phyloP scores from a whole-genome alignment of 176 grass and related monocot species.

The Aegilops bicornis region DNA sequence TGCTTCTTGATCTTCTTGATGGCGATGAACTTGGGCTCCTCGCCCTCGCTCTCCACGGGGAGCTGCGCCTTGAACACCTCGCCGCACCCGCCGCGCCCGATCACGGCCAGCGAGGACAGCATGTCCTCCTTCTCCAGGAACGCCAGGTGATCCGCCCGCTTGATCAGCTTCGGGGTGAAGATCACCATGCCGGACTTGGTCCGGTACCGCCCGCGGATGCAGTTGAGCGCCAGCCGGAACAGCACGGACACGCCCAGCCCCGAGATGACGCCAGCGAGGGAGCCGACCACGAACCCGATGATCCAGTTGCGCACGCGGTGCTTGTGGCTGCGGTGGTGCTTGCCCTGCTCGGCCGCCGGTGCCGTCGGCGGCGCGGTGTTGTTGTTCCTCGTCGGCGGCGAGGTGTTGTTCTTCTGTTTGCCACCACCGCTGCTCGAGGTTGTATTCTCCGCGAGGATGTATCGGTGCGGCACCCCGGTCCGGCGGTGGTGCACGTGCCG shows the following conservation, averaged over 20 bases:
- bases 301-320: constrained; percentile 56
- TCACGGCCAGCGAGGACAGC: constrained; percentile 45
- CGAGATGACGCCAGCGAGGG: constrained; percentile 42
- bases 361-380: background rate
- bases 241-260: constrained; percentile 43
- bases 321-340: constrained; percentile 24
- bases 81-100: constrained; percentile 81
- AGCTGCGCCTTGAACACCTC: constrained; percentile 81
- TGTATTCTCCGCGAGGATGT: constrained; percentile 41
- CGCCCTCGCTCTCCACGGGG: constrained; percentile 3
- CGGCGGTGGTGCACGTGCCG: constrained; percentile 24
- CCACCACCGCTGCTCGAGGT: background rate
- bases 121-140: constrained; percentile 81
- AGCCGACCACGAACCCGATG: constrained; percentile 57
- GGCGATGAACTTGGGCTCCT: constrained; percentile 45
- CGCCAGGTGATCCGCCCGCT: constrained; percentile 41
- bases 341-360: background rate
- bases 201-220: constrained; percentile 52
- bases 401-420: background rate
- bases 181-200: constrained; percentile 36
- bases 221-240: constrained; percentile 61
- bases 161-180: constrained; percentile 80
- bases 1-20: constrained; percentile 74
- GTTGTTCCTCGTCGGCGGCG: background rate
- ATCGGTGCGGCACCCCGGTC: constrained; percentile 23